Base-by-base conservation (phyloP, 2,329 filamentous ascomycete species). In the Calonectria fujianensis region DNA sequence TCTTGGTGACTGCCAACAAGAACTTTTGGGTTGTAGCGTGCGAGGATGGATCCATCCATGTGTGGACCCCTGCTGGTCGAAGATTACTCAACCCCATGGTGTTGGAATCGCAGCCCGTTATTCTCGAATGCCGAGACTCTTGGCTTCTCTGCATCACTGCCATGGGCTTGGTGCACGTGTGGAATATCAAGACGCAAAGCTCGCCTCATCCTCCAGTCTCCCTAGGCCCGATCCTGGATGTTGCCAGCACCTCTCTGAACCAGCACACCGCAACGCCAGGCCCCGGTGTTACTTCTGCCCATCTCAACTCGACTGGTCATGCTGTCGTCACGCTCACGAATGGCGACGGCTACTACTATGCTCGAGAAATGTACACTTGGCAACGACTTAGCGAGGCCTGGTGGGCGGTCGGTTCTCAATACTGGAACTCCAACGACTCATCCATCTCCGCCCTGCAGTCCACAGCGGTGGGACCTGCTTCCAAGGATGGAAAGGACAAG, bases 401-500 rank as follows among this genome's bases (percentile, higher is more conserved):
- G 97, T 99, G 97, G 96, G 96, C 96, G 0, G 96, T 98, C 0
- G 96, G 96, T 24, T 98, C 95, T 79, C 97, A 99, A 83, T 99
- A 99, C 84, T 99, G 97, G 97, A 98, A 99, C 85, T 97, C 96
- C 0, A 98, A 96, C 69, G 97, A 98, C 81, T 96, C 95, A 2
- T 96, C 96, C 0, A 92, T 98, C 69, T 93, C 94, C 63, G 94
- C 96, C 66, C 86, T 98, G 48, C 93, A 95, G 77, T 92, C 94
- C 2, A 93, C 92, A 1, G 92, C 92, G 13, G 90, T 93, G 10
- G 92, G 93, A 0, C 88, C 92, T 2, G 88, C 88, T 51, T 87
- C 89, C 27, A 86, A 83, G 39, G 88, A 87, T 73, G 84, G 79
- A 16, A 87, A 87, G 35, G 87, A 87, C 45, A 85, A 87, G 69